Evolutionary conservation across 2,329 filamentous ascomycete species (phyloP), one percentile per base, ranked within the genome.

Genomic region (Penicillium sp.): DNA sequence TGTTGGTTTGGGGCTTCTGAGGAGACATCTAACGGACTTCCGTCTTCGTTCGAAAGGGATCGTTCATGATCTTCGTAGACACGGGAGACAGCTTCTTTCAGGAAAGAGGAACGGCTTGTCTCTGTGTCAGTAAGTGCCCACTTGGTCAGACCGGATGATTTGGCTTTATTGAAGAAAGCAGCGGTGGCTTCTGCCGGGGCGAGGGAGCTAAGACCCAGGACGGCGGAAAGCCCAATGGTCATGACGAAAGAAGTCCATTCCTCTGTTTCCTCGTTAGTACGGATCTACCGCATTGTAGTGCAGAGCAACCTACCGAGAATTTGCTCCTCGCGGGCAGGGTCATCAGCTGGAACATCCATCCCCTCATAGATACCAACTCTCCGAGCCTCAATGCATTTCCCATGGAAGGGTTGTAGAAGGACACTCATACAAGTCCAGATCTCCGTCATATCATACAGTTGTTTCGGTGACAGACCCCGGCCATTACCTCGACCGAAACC

Each of bases 391-490:
- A 75, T 73, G 24, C 79, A 79, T 48, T 80, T 79, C 1, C 80
- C 83, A 52, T 82, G 79, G 45, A 86, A 80, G 9, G 77, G 78
- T 48, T 83, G 79, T 3, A 87, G 69, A 7, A 88, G 70, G 5
- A 81, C 78, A 18, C 78, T 77, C 36, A 87, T 67, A 62, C 84
- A 87, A 9, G 80, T 84, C 85, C 85, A 87, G 10, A 87, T 76
- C 62, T 87, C 85, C 34, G 79, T 83, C 77, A 87, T 85, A 64
- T 87, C 84, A 59, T 85, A 86, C 9, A 87, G 73, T 61, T 87
- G 79, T 50, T 78, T 76, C 3, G 80, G 76, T 7, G 75, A 78
- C 36, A 87, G 72, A 0, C 84, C 84, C 11, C 71, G 75, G 13
- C 66, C 66, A 60, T 87, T 87, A 2, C 84, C 84, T 48, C 73